Evolutionary conservation across 192 early-diverging fungal genomes (phyloP).

Genomic region (Gamsiella multidivaricata): DNA sequence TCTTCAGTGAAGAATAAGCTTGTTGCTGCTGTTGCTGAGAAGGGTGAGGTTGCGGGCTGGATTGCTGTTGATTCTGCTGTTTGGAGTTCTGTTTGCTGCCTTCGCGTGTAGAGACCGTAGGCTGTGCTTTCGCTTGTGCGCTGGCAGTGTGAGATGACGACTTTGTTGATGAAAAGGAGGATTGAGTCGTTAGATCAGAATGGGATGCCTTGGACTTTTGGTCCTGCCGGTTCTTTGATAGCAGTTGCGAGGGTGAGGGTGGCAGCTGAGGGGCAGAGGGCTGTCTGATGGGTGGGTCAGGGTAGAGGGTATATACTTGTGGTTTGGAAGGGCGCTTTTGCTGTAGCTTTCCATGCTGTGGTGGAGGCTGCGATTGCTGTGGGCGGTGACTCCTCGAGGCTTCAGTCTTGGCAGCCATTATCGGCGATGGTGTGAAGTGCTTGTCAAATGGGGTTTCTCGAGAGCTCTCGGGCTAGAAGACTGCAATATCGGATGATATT

Average conservation of each 20-base stretch:
- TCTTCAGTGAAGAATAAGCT: background rate
- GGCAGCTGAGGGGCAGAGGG: background rate
- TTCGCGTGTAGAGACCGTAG: background rate
- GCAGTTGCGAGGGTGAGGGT: constrained; percentile 19
- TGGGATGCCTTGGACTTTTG: background rate
- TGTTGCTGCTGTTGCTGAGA: background rate
- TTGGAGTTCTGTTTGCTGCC: background rate
- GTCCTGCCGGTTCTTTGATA: background rate
- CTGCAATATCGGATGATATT: background rate
- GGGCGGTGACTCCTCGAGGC: constrained; percentile 5
- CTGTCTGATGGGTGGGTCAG: constrained; percentile 24
- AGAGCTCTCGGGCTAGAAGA: background rate
- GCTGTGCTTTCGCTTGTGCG: background rate
- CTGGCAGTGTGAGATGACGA: constrained; percentile 1
- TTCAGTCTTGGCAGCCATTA: constrained; percentile 20
- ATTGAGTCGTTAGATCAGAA: constrained; percentile 4
- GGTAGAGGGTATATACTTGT: constrained; percentile 38
- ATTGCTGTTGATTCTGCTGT: background rate
- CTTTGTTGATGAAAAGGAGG: constrained; percentile 12
- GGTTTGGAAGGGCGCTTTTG: constrained; percentile 5
- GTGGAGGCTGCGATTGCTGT: background rate
- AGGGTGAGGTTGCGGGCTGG: background rate
- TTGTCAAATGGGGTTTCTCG: too few species aligned
- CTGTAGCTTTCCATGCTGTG: constrained; percentile 5
- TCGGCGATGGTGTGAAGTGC: background rate